Evolutionary conservation across 129 eudicot species (phyloP).

Genomic region (Artemisia argyi): DNA sequence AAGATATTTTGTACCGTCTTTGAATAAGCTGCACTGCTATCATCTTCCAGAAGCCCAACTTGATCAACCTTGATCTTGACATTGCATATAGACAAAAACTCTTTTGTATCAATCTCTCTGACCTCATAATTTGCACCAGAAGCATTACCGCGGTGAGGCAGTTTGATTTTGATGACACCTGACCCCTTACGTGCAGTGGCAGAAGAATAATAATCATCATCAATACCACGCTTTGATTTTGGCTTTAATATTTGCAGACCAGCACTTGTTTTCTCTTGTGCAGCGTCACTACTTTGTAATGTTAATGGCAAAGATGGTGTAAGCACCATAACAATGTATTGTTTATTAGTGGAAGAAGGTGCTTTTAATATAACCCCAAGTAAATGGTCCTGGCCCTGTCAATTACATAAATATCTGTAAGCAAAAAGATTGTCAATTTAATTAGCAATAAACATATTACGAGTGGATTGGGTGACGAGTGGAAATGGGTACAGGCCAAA

Average conservation of each 20-base stretch:
- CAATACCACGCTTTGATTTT: slow-evolving; percentile 77
- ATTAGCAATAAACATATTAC: no score
- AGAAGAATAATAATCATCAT: slow-evolving; percentile 84
- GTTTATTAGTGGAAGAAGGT: slow-evolving; percentile 64
- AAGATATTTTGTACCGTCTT: slow-evolving; percentile 66
- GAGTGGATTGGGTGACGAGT: background rate
- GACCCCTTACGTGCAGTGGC: slow-evolving; percentile 79
- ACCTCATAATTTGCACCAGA: slow-evolving; percentile 88
- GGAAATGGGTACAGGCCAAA: background rate
- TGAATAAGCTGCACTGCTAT: slow-evolving; percentile 79
- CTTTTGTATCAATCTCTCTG: slow-evolving; percentile 65
- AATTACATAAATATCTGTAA: slow-evolving; percentile 4
- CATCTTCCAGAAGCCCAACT: slow-evolving; percentile 86
- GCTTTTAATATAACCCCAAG: slow-evolving; percentile 86
- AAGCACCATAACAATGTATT: slow-evolving; percentile 75
- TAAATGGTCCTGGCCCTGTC: slow-evolving; percentile 88
- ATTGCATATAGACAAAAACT: slow-evolving; percentile 75
- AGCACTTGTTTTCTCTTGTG: slow-evolving; percentile 36
- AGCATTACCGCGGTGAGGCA: slow-evolving; percentile 83
- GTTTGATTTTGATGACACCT: slow-evolving; percentile 64
- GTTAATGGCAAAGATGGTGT: slow-evolving; percentile 69
- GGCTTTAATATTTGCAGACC: slow-evolving; percentile 70
- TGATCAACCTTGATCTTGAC: slow-evolving; percentile 75
- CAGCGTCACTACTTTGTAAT: slow-evolving; percentile 34
- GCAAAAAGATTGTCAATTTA: slow-evolving; percentile 3